phyloP scores from a whole-genome alignment of 768 basidiomycete genomes.

The Rhizopogon vesiculosus region DNA sequence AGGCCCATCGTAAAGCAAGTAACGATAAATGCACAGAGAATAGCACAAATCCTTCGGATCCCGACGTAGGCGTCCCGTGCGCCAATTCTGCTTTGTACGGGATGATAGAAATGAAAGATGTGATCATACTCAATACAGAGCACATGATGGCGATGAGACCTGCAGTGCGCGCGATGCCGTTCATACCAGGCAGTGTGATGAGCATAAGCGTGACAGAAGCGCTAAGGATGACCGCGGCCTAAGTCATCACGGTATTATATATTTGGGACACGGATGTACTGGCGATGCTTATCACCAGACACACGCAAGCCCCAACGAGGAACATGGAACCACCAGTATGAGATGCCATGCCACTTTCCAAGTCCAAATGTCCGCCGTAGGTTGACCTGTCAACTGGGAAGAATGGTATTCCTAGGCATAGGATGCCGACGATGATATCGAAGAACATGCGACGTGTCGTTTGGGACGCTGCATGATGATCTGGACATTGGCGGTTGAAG shows the following conservation, averaged over 20 bases:
- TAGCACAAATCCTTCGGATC: slow-evolving; percentile 56
- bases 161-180: slow-evolving; percentile 55
- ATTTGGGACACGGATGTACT: neutral
- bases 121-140: slow-evolving; percentile 64
- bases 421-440: slow-evolving; percentile 54
- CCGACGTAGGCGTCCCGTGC: no score
- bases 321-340: slow-evolving; percentile 53
- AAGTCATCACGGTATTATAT: slow-evolving; percentile 9
- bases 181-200: slow-evolving; percentile 73
- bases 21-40: slow-evolving; percentile 33
- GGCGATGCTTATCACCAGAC: slow-evolving; percentile 49
- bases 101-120: no score
- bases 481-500: no score
- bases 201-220: slow-evolving; percentile 79
- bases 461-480: slow-evolving; percentile 17
- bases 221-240: slow-evolving; percentile 80
- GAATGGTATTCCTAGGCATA: slow-evolving; percentile 80
- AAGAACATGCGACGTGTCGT: slow-evolving; percentile 36
- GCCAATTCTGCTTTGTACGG: no score
- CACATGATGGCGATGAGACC: slow-evolving; percentile 66
- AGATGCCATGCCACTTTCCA: slow-evolving; percentile 47
- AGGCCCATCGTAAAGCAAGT: neutral
- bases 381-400: slow-evolving; percentile 55
- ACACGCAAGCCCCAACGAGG: slow-evolving; percentile 59
- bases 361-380: slow-evolving; percentile 46